phyloP scores from a whole-genome alignment of 106 monocot genomes.

The Dendrobium huoshanense region DNA sequence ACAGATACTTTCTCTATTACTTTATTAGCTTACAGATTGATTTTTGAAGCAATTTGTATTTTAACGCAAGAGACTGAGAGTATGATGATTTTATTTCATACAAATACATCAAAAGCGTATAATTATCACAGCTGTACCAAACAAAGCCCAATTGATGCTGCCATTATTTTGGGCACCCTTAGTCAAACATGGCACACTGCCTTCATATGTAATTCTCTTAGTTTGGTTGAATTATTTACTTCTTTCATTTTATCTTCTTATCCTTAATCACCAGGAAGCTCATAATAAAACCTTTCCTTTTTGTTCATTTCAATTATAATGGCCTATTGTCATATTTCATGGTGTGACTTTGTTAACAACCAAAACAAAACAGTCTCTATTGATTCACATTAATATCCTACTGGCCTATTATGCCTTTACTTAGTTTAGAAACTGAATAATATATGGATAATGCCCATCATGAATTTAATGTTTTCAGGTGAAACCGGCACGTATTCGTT shows the following conservation, averaged over 20 bases:
- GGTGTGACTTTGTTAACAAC: neutral
- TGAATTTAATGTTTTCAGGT: slow-evolving; percentile 30
- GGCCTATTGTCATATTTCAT: neutral
- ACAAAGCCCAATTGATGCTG: neutral
- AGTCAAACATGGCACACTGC: neutral
- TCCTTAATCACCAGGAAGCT: neutral
- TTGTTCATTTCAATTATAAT: slow-evolving; percentile 2
- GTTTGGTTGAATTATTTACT: neutral
- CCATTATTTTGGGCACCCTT: neutral
- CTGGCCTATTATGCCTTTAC: neutral
- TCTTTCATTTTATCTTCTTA: neutral
- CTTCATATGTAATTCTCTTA: neutral
- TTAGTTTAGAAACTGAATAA: neutral
- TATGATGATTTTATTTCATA: too few species aligned
- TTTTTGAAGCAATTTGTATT: too few species aligned
- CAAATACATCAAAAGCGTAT: too few species aligned
- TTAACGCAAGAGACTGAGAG: too few species aligned
- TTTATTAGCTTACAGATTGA: too few species aligned
- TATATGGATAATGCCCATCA: neutral
- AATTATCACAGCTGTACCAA: neutral
- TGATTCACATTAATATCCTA: neutral
- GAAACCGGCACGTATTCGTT: slow-evolving; percentile 25
- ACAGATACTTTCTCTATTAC: too few species aligned
- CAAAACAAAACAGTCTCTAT: neutral
- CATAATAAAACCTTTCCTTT: neutral